These are phyloP conservation scores for Aquilaria agallochum DNA, from an alignment of 441 rosid genomes.

Conservation along the genomic window DNA sequence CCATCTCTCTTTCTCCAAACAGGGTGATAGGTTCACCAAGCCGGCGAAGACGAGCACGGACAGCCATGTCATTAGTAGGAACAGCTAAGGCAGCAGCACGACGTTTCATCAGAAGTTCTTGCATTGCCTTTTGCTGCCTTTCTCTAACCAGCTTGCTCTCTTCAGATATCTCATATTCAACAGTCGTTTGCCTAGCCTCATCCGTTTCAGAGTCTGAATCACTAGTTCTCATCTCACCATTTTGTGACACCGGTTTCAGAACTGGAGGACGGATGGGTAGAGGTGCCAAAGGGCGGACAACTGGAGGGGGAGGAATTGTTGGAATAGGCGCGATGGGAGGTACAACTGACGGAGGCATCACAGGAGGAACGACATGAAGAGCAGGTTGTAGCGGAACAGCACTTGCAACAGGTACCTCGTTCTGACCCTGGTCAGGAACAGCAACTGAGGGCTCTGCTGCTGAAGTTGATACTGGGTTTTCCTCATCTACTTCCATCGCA, in stretches of 20 bases:
- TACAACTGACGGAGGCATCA: conserved; percentile 24
- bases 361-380: conserved; percentile 31
- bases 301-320: conserved; percentile 37
- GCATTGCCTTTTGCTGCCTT: conserved; percentile 84
- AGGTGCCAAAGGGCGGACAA: conserved; percentile 48
- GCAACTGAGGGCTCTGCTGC: conserved; percentile 24
- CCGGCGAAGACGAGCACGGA: conserved; percentile 80
- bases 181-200: conserved; percentile 17
- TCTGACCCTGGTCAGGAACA: conserved; percentile 17
- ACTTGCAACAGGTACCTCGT: conserved; percentile 11
- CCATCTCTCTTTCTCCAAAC: conserved; percentile 95
- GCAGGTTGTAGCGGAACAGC: conserved; percentile 16
- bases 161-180: conserved; percentile 58
- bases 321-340: conserved; percentile 68
- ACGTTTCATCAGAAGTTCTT: conserved; percentile 71
- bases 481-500: conserved; percentile 47
- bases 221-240: conserved; percentile 38
- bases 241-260: conserved; percentile 44
- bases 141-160: conserved; percentile 64
- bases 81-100: conserved; percentile 91
- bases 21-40: conserved; percentile 89
- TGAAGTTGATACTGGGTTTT: conserved; percentile 21
- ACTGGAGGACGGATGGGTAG: conserved; percentile 48
- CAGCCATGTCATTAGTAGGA: conserved; percentile 90
- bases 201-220: conserved; percentile 62